Base-by-base conservation (phyloP, 176 grass and related monocot genomes). In the Phoenix dactylifera region DNA sequence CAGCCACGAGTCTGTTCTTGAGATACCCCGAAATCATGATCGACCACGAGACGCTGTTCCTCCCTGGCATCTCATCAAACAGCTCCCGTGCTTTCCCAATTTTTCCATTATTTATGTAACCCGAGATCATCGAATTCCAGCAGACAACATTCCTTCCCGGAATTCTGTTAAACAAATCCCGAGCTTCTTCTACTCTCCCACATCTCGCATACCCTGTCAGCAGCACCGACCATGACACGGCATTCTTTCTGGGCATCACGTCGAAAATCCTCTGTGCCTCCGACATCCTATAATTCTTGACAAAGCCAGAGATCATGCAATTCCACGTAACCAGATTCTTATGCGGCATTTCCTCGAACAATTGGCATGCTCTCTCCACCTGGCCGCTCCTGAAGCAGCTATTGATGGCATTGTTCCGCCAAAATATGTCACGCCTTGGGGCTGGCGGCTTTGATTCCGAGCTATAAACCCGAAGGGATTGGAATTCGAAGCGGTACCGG, bases 81-180 rank as follows among this genome's bases (percentile, higher is more conserved):
- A 84, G 5, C 65, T 84, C 70, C 4, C 77, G 61, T 0, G 80
- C 85, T 22, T 23, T 66, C 22, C 55, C 65, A 1, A 84, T 15
- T 72, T 66, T 80, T 48, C 77, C 73, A 1, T 81, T 89, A 48
- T 57, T 26, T 18, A 74, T 1, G 20, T 84, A 84, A 0, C 77
- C 77, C 0, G 86, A 89, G 0, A 89, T 15, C 81, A 84, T 84
- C 15, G 86, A 77, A 54, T 89, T 89, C 86, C 86, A 89, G 1
- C 80, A 84, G 5, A 64, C 77, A 16, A 84, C 77, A 9, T 57
- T 84, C 18, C 67, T 67, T 12, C 75, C 62, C 0, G 81, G 77
- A 72, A 82, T 85, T 57, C 71, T 63, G 56, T 85, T 63, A 26
- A 89, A 85, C 49, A 90, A 57, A 4, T 79, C 26, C 51, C 78